phyloP scores from a whole-genome alignment of 371 early-diverging fungal species.

The Apophysomyces elegans region DNA sequence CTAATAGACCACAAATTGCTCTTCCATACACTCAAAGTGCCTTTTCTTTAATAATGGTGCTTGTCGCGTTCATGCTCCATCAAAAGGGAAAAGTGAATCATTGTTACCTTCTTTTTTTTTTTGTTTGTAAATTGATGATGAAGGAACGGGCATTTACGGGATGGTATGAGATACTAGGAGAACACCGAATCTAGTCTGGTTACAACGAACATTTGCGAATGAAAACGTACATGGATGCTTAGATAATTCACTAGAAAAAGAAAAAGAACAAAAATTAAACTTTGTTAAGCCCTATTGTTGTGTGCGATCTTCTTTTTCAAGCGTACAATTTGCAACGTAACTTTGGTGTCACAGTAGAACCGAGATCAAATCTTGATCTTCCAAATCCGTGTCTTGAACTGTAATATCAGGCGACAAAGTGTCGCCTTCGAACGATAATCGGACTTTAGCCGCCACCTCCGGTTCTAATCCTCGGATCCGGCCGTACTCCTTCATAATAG shows the following conservation, averaged over 20 bases:
- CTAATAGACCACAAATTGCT: not conserved
- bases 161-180: no score
- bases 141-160: no score
- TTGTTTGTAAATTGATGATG: not conserved
- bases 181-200: no score
- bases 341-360: constrained; percentile 14
- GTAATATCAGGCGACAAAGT: constrained; percentile 21
- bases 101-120: not conserved
- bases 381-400: constrained; percentile 41
- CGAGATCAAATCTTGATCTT: constrained; percentile 46
- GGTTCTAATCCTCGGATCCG: constrained; percentile 13
- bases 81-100: not conserved
- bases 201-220: no score
- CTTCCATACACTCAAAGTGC: not conserved
- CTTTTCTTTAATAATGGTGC: not conserved
- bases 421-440: constrained; percentile 43
- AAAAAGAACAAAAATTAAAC: no score
- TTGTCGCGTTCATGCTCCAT: not conserved
- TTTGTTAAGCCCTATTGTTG: no score
- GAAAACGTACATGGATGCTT: no score
- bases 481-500: constrained; percentile 12
- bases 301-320: no score
- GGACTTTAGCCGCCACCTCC: constrained; percentile 16
- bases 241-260: no score
- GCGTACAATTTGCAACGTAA: no score